Base-by-base conservation (phyloP, 768 basidiomycete genomes). In the Amyloporia xantha region DNA sequence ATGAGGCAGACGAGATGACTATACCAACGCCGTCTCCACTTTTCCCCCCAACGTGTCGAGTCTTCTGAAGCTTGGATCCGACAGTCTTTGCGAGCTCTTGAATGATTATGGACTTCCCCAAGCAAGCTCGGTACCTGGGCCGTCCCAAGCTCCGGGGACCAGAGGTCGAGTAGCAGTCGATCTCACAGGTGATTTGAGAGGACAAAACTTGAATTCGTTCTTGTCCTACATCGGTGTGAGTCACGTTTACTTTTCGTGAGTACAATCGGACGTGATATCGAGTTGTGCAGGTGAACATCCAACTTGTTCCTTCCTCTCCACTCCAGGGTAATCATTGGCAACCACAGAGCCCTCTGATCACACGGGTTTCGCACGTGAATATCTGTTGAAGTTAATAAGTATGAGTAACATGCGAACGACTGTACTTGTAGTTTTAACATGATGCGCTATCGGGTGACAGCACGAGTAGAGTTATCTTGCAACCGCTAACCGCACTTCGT, bases 31-130 rank as follows among this genome's bases (percentile, higher is more conserved):
- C 71, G 4, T 78, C 76, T 3, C 64, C 70, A 1, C 58, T 72
- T 26, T 77, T 77, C 61, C 77, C 78, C 13, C 64, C n/a, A 69
- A 76, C 50, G 57, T 78, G 30, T 61, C 64, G n/a, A 63, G 66
- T 2, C 62, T 81, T 9, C 71, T 76, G 53, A 59, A 66, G n/a
- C 64, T 77, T 21, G 66, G 62, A 13, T 62, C 71, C n/a, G 68
- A 69, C 12, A 62, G 64, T 19, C 69, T 74, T 1, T 65, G 63
- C 47, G 63, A 59, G 27, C 69, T 78, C 1, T 58, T 77, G 25
- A 57, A 56, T 25, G 73, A 78, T 41, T 77, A 77, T 56, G 73
- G 71, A 2, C 63, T 79, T 7, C 7, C 30, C 30, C 9, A 33
- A 15, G 30, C 30, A 15, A 7, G 30, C 7, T 15, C 30, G 15